A percentile compares a stretch with the other conserved stretches of the same genome.
phyloP scores from a whole-genome alignment of 768 basidiomycete genomes.

The Leccinum ochraceum region DNA sequence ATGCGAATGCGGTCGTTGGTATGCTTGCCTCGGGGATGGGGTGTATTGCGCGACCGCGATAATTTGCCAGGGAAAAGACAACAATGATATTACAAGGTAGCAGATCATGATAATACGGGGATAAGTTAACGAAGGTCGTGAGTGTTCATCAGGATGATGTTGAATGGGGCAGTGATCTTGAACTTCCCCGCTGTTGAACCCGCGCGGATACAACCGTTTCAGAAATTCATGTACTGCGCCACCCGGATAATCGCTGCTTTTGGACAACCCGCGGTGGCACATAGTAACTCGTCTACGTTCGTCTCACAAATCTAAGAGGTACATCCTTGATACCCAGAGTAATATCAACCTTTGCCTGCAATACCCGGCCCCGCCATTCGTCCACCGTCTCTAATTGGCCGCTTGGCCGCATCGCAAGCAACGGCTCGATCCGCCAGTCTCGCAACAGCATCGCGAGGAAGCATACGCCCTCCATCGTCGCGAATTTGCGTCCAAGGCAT shows the following conservation, averaged over 20 bases:
- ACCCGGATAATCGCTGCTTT: constrained; percentile 7
- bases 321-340: constrained; percentile 24
- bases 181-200: constrained; percentile 3
- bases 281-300: background rate
- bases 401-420: constrained; percentile 26
- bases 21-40: constrained; percentile 28
- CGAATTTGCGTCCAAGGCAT: constrained; percentile 59
- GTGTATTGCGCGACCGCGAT: constrained; percentile 23
- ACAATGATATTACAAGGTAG: constrained; percentile 5
- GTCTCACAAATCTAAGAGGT: constrained; percentile 24
- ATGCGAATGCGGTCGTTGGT: background rate
- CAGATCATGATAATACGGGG: constrained; percentile 11
- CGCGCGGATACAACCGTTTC: constrained; percentile 5
- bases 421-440: constrained; percentile 53
- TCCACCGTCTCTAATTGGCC: constrained; percentile 20
- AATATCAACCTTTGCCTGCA: constrained; percentile 17
- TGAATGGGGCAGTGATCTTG: background rate
- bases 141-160: constrained; percentile 19
- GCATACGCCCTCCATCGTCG: constrained; percentile 50
- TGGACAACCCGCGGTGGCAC: constrained; percentile 6
- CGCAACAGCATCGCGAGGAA: constrained; percentile 53
- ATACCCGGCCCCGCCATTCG: constrained; percentile 27
- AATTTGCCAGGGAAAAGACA: constrained; percentile 13
- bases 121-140: constrained; percentile 23
- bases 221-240: background rate